Evolutionary conservation across 2,329 filamentous ascomycete species (phyloP).

Genomic region (Paracoccidioides lutzii): DNA sequence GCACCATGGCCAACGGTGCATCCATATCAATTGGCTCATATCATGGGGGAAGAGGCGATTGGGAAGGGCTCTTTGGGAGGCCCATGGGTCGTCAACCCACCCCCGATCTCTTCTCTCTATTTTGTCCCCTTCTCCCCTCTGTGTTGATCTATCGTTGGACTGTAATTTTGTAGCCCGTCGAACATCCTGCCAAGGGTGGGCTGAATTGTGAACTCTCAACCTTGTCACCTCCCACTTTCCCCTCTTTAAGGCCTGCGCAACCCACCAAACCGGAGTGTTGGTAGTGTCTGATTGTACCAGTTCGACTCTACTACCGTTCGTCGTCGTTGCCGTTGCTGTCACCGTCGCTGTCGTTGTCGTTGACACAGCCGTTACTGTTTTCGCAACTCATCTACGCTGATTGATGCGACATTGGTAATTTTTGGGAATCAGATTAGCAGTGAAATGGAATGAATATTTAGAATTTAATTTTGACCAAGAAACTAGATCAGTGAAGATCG

Average conservation of each 20-base stretch:
- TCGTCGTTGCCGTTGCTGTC: not conserved
- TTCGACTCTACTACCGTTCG: not conserved
- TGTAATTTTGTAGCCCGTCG: not conserved
- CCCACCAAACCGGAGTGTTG: not conserved
- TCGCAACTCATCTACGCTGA: not conserved
- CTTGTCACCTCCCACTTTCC: not conserved
- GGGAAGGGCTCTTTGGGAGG: not conserved
- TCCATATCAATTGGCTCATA: not conserved
- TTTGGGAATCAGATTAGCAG: not conserved
- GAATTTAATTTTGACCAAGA: not conserved
- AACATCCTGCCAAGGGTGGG: not conserved
- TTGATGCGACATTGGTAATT: not conserved
- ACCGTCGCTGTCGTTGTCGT: not conserved
- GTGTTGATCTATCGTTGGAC: not conserved
- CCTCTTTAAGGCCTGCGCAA: constrained; percentile 1
- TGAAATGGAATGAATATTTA: not conserved
- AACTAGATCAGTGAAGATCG: not conserved
- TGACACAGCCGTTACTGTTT: not conserved
- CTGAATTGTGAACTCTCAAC: not conserved
- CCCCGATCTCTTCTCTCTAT: not conserved
- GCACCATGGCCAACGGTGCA: not conserved
- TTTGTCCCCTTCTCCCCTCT: not conserved
- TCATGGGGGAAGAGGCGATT: not conserved
- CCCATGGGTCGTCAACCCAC: not conserved
- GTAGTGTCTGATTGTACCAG: not conserved